Evolutionary conservation across 768 basidiomycete genomes (phyloP).

Genomic region (Rhodosporidiobolus odoratus): DNA sequence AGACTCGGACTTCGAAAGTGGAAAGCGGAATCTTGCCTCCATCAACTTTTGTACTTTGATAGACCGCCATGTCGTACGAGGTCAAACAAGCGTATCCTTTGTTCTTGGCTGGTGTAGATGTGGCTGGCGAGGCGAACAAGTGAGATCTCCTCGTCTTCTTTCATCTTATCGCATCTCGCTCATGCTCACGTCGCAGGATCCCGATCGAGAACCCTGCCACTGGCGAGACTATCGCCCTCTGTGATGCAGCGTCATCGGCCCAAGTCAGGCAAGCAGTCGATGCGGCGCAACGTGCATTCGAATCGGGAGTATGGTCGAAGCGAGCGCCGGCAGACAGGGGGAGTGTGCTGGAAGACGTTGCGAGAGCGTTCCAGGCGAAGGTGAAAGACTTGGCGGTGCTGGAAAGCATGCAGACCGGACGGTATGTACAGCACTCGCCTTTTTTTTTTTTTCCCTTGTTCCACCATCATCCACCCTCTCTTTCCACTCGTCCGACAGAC

Average conservation of each 20-base stretch:
- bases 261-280: slow-evolving; percentile 17
- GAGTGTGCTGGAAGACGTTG: slow-evolving; percentile 12
- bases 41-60: too few species aligned
- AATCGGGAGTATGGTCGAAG: slow-evolving; percentile 21
- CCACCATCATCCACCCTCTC: background rate
- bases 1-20: too few species aligned
- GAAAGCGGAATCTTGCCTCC: too few species aligned
- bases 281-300: slow-evolving; percentile 12
- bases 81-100: slow-evolving; percentile 17
- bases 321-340: slow-evolving; percentile 28
- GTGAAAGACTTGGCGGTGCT: slow-evolving; percentile 27
- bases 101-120: slow-evolving; percentile 13
- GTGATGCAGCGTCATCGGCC: slow-evolving; percentile 8
- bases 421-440: slow-evolving; percentile 41
- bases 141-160: background rate
- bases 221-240: slow-evolving; percentile 17
- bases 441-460: too few species aligned
- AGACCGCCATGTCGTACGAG: slow-evolving; percentile 12
- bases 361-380: background rate
- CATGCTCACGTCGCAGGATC: background rate
- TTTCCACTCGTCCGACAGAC: background rate
- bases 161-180: background rate
- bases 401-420: slow-evolving; percentile 39
- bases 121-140: slow-evolving; percentile 1
- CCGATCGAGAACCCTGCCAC: slow-evolving; percentile 31